Base-by-base conservation (phyloP, 768 basidiomycete species). In the Hypsizygus marmoreus region DNA sequence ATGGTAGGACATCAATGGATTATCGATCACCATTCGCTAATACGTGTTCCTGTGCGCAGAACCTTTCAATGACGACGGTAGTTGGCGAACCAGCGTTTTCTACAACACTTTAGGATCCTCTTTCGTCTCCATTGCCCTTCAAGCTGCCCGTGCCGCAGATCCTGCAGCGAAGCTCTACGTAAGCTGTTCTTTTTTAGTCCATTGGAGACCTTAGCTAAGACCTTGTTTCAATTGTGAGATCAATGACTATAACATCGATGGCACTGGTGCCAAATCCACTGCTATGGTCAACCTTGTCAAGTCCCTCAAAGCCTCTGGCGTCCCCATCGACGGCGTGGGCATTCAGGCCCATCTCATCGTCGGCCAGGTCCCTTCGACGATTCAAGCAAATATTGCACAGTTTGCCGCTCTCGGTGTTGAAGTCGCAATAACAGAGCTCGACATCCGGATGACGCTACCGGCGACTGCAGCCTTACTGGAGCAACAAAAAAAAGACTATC, bases 351-450 rank as follows among this genome's bases (percentile, higher is more conserved):
- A 85, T 61, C 68, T 84, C 51, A 79, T 81, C 53, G 75, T 84
- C 23, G 82, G 81, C 17, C 55, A 74, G 49, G 69, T 85, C 9
- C 79, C 81, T 3, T 64, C 69, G 6, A 64, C 66, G 10, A 61
- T 86, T 42, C 65, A 74, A 48, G 59, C 69, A 3, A 77, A 79
- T 49, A 66, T 84, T 49, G 58, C 75, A 53, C 68, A 74, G 38
- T 78, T 86, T 58, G 73, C 78, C 10, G 74, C 74, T 11, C 75
- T 85, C 20, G 82, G 84, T 4, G 67, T 86, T 26, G 84, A 86
- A 54, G 78, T 84, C 23, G 82, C 82, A 14, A 75, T 85, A 53
- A 86, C 84, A 2, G 84, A 85, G 58, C 72, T 86, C 37, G 84
- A 86, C 56, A 82, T 80, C 58, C 73, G 82, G 37, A 81, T 83